Base-by-base conservation (phyloP, 2,329 filamentous ascomycete species). In the Neofusicoccum laricinum region DNA sequence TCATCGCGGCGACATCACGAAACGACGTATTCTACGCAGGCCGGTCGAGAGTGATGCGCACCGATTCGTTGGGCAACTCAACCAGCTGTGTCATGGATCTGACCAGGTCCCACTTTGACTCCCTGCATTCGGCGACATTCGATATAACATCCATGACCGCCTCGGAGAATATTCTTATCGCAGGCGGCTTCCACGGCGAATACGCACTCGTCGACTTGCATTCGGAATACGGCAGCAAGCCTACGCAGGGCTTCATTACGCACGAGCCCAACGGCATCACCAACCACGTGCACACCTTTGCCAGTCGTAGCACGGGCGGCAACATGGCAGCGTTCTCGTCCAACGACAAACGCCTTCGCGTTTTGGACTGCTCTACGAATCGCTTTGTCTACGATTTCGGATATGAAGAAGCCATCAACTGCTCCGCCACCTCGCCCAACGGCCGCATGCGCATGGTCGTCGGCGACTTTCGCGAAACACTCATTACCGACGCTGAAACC, bases 391-490 rank as follows among this genome's bases (percentile, higher is more conserved):
- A 82, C 41, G 78, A 84, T 36, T 80, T 82, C 66, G 77, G 74
- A 50, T 92, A 89, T 72, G 75, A 82, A 0, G 84, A 85, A 68
- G 82, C 90, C 2, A 81, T 92, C 66, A 94, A 94, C 75, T 92
- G 89, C 77, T 86, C 89, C 0, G 87, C 89, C 1, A 82, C 90
- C 1, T 91, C 89, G 0, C 88, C 90, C 0, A 88, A 93, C 71
- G 83, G 86, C 63, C 86, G 90, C 2, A 80, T 93, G 68, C 87
- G 91, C 55, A 86, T 88, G 15, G 82, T 93, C 67, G 90, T 92
- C 0, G 90, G 91, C 51, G 91, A 94, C 70, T 81, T 83, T 65
- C 78, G 81, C 64, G 82, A 89, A 43, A 86, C 89, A 0, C 78
- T 89, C 57, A 90, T 94, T 71, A 85, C 86, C 14, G 85, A 91